Conservation (phyloP, 257 asterid species). For the Gynochthodes officinalis region DNA sequence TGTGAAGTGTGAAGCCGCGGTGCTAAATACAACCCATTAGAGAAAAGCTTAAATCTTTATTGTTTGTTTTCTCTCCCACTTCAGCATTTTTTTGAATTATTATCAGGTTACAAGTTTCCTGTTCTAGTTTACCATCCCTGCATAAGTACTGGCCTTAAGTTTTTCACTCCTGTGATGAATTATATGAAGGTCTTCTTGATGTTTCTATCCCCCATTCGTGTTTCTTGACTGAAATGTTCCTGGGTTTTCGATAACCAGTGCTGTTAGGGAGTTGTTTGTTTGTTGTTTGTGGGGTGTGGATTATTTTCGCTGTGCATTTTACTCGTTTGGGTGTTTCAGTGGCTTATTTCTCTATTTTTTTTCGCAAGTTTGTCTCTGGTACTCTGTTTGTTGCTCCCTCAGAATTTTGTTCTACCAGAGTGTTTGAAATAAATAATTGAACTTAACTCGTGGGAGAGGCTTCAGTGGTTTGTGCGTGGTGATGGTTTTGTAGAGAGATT, state of each 20-base stretch:
- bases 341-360: background rate
- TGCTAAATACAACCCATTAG: background rate
- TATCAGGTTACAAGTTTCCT: background rate
- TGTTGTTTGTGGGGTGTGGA: background rate
- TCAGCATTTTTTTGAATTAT: background rate
- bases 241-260: conserved; percentile 19
- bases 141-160: background rate
- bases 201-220: background rate
- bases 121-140: background rate
- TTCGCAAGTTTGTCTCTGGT: background rate
- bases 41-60: background rate
- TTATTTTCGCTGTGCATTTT: background rate
- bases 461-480: background rate
- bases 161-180: background rate
- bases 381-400: background rate
- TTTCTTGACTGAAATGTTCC: background rate
- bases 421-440: background rate
- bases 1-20: background rate
- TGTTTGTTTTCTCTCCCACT: background rate
- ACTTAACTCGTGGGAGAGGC: background rate
- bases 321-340: conserved; percentile 7
- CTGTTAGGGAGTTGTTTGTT: background rate
- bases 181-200: background rate
- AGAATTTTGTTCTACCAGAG: background rate
- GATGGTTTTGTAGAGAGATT: background rate